Percentiles rank a stretch among this genome's conserved stretches.
Evolutionary conservation across 306 rosid genomes (phyloP).

Genomic region (Dalbergia cochinchinensis): DNA sequence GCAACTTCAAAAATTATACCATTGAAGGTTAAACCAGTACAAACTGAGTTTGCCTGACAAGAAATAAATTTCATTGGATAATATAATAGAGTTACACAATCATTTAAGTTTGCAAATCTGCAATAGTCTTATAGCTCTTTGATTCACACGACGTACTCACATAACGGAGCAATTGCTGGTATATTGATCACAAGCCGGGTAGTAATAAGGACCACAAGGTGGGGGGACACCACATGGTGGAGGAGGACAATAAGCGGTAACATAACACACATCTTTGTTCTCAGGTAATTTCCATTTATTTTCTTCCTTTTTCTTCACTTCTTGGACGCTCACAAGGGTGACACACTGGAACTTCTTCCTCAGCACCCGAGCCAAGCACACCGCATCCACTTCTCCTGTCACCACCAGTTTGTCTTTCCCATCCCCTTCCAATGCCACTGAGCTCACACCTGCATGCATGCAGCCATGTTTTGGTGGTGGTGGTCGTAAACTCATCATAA

Average conservation of each 20-base stretch:
- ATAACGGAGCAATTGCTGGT: background rate
- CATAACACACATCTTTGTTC: background rate
- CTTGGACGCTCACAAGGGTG: conserved; percentile 10
- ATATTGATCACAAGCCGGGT: background rate
- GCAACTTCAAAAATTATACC: background rate
- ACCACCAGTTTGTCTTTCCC: conserved; percentile 33
- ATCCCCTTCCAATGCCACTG: conserved; percentile 40
- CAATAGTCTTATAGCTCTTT: background rate
- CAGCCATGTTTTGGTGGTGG: too few species aligned
- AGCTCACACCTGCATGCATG: conserved; percentile 35
- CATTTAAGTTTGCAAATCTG: background rate
- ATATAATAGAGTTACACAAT: background rate
- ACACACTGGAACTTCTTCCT: conserved; percentile 36
- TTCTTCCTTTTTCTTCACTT: conserved; percentile 1
- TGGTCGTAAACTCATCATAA: background rate
- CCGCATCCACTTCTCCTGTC: conserved; percentile 38
- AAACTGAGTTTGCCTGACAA: background rate
- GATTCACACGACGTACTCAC: background rate
- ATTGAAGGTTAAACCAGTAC: background rate
- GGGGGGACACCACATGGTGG: background rate
- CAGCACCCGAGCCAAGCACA: background rate
- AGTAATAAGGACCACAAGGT: background rate
- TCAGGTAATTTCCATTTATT: background rate
- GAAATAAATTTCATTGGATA: background rate
- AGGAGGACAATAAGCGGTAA: background rate